Evolutionary conservation across 1,139 yeast species (phyloP).

Genomic region (Citeromyces siamensis): DNA sequence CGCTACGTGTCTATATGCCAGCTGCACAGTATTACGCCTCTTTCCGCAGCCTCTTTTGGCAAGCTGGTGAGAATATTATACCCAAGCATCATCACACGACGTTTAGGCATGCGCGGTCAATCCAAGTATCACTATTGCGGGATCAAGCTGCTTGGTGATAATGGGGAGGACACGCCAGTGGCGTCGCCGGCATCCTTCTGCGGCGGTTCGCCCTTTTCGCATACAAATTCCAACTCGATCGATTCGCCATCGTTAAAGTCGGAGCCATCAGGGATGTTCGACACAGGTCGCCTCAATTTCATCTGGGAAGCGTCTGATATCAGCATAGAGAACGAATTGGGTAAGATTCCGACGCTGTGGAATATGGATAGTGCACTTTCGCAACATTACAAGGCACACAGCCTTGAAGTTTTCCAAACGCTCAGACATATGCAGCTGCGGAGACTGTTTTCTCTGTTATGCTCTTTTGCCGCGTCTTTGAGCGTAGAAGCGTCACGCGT

Average conservation of each 20-base stretch:
- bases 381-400: slow-evolving; percentile 43
- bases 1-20: slow-evolving; percentile 69
- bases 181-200: slow-evolving; percentile 10
- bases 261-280: slow-evolving; percentile 7
- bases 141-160: slow-evolving; percentile 47
- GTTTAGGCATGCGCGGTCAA: slow-evolving; percentile 83
- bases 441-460: slow-evolving; percentile 39
- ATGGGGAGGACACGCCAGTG: slow-evolving; percentile 11
- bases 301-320: slow-evolving; percentile 1
- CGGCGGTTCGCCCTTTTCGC: slow-evolving; percentile 4
- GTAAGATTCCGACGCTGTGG: slow-evolving; percentile 1
- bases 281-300: neutral
- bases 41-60: slow-evolving; percentile 84
- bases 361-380: neutral
- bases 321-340: neutral
- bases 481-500: slow-evolving; percentile 57
- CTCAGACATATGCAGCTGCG: slow-evolving; percentile 59
- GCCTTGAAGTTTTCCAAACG: slow-evolving; percentile 49
- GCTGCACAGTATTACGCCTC: slow-evolving; percentile 50
- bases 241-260: slow-evolving; percentile 8
- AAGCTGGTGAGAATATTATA: slow-evolving; percentile 64
- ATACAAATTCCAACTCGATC: slow-evolving; percentile 8
- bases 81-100: slow-evolving; percentile 68
- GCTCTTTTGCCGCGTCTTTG: slow-evolving; percentile 44
- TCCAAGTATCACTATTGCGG: slow-evolving; percentile 92